Percentiles rank a stretch among this genome's conserved stretches.
phyloP scores from a whole-genome alignment of 2,329 filamentous ascomycete species.

The Penicillium sp. region DNA sequence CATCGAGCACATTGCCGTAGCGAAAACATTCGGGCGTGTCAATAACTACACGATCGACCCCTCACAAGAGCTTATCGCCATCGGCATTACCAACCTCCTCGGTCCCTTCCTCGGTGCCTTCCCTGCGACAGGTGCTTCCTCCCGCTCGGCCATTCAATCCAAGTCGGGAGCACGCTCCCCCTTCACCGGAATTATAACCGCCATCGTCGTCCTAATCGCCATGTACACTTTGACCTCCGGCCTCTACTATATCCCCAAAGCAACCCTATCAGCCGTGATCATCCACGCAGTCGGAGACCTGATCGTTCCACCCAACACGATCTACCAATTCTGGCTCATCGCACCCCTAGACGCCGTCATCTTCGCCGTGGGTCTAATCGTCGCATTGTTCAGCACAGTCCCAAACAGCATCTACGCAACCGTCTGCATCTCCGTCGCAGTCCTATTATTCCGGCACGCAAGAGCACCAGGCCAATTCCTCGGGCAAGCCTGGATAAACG shows the following conservation, averaged over 20 bases:
- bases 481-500: constrained; percentile 52
- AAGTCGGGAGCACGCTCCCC: constrained; percentile 90
- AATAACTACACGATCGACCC: constrained; percentile 94
- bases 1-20: constrained; percentile 91
- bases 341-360: constrained; percentile 84
- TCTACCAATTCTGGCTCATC: constrained; percentile 90
- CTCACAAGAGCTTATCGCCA: constrained; percentile 88
- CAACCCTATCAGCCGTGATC: constrained; percentile 77
- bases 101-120: constrained; percentile 87
- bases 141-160: constrained; percentile 87
- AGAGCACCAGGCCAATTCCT: constrained; percentile 77
- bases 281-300: constrained; percentile 91
- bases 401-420: constrained; percentile 88
- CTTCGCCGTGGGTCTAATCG: constrained; percentile 84
- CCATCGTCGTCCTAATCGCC: constrained; percentile 74
- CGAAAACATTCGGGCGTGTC: constrained; percentile 87
- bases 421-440: constrained; percentile 67
- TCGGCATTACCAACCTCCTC: constrained; percentile 81
- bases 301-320: constrained; percentile 78
- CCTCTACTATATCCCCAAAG: constrained; percentile 86
- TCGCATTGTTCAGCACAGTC: constrained; percentile 80
- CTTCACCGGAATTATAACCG: constrained; percentile 82
- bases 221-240: constrained; percentile 80
- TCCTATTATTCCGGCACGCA: constrained; percentile 76
- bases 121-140: constrained; percentile 88